Evolutionary conservation across 2,329 filamentous ascomycete species (phyloP), one percentile per base, ranked within the genome.

Genomic region (Metarhizium robertsii): DNA sequence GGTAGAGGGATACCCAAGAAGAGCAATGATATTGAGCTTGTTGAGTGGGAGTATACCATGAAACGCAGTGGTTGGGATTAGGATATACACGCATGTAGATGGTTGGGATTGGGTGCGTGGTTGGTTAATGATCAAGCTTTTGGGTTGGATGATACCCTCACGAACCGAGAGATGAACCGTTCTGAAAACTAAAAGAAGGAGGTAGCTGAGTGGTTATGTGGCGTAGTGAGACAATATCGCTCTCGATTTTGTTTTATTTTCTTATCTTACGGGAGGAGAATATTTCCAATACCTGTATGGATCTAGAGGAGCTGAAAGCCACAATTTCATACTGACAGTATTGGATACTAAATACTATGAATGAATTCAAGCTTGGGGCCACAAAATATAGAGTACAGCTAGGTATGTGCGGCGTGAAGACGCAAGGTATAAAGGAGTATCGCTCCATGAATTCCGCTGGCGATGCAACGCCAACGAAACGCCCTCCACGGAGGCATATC

Each of bases 1-100:
- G 77, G 72, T 82, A 72, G 52, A 13, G n/a, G 16, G 13, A 25
- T 43, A 10, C n/a, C 14, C 11, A 14, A 14, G 16, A 18, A 18
- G 13, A 18, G 40, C 10, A 14, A 14, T 6, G 3, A 25, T 20
- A 20, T 45, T 20, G 38, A 6, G 38, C 14, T 40, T 8, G 38
- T 5, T 40, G 38, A 40, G 13, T 16, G 14, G 13, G 38, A 40
- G 5, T 5, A 40, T 45, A 11, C 18, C 42, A 45, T 45, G 42
- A 20, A 45, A 45, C 14, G 13, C 38, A 40, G 13, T 13, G 3
- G 10, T 11, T 16, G 38, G 14, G 11, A 14, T 40, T 13, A 16
- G 38, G 38, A 40, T 16, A 40, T 40, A 11, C 14, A 14, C 14
- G 13, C 10, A 13, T 5, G 14, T 11, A 40, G 13, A 40, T 16